Evolutionary conservation across 306 rosid genomes (phyloP), one percentile per base, ranked within the genome.

Genomic region (Canavalia ensiformis): DNA sequence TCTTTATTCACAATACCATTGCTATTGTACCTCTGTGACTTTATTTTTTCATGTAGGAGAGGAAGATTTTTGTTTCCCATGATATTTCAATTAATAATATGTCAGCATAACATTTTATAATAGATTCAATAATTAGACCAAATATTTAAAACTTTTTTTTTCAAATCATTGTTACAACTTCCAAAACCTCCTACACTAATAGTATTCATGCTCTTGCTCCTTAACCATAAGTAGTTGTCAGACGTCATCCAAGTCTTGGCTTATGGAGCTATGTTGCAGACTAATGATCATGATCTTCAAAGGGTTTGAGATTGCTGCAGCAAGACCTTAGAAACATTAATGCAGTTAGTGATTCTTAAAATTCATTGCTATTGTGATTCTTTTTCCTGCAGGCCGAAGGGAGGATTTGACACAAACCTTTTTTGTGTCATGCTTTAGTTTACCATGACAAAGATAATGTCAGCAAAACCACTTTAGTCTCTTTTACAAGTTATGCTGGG

Each of bases 191-290:
- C 49, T 56, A 34, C 63, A 34, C 60, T 54, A 66, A 78, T 73
- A 82, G 41, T 25, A 51, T 76, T 18, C 82, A 58, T 84, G 72
- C 47, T 75, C 68, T 58, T 83, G 67, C 73, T 85, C 95, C 96
- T 89, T 91, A 86, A 91, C 90, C 45, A 28, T 72, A 74, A 71
- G 11, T 83, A 85, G 91, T 82, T 76, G 46, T 83, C 85, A 68
- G 87, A 84, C 69, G 60, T 62, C 71, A 76, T 80, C 56, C 76
- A 34, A 83, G 55, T 84, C 68, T 74, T 84, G 84, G 88, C 84
- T 76, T 63, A 57, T 86, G 90, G 86, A 84, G 88, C 89, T 83
- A 76, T 86, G 85, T 84, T 79, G 86, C 80, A 76, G 88, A 46
- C 68, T 85, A 70, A 76, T 74, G 79, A 76, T 68, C 86, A 84